phyloP scores from a whole-genome alignment of 257 asterid species.

The Datura wrightii region DNA sequence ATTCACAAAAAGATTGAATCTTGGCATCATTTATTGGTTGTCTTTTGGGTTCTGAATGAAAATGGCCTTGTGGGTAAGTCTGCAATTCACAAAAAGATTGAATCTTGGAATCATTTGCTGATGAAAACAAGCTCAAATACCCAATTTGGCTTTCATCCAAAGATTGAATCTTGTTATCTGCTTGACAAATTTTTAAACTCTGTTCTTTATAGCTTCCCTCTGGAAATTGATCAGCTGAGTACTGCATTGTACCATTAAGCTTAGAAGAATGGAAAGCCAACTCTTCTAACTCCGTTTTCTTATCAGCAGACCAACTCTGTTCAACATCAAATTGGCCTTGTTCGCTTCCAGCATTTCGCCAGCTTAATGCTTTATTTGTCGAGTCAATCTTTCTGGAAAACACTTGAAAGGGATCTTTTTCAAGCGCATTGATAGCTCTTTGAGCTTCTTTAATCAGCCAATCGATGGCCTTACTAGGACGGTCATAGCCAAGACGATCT shows the following conservation, averaged over 20 bases:
- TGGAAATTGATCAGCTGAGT: neutral
- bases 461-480: conserved; percentile 98
- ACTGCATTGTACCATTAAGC: neutral
- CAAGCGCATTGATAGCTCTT: conserved; percentile 88
- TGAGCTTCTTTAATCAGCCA: conserved; percentile 94
- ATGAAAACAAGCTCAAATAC: neutral
- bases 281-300: conserved; percentile 25
- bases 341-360: conserved; percentile 41
- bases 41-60: neutral
- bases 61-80: neutral
- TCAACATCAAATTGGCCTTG: conserved; percentile 33
- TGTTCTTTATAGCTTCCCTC: neutral
- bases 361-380: conserved; percentile 42
- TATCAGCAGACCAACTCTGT: conserved; percentile 18
- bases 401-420: conserved; percentile 12
- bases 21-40: neutral
- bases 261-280: neutral
- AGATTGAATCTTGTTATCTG: neutral
- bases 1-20: neutral
- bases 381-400: neutral
- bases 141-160: neutral
- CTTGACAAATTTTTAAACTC: conserved; percentile 19
- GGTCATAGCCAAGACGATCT: conserved; percentile 97
- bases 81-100: neutral
- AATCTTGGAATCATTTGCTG: neutral